A percentile compares a stretch with the other conserved stretches of the same genome.
Evolutionary conservation across 163 green algal genomes (phyloP).

Genomic region (Scenedesmus sp.): DNA sequence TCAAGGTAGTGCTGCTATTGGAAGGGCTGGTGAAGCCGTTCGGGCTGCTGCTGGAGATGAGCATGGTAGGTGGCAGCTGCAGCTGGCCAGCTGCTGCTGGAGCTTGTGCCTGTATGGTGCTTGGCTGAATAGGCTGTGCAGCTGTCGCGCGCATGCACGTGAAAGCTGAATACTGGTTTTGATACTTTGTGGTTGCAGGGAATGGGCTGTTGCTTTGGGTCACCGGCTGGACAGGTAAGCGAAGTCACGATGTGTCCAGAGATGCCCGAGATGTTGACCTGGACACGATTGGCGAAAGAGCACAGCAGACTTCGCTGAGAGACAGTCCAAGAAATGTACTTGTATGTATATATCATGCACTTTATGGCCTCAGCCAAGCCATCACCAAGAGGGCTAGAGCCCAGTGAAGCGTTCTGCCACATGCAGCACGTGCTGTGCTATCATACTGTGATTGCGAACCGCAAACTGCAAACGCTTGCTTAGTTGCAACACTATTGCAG

Average conservation of each 20-base stretch:
- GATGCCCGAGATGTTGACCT: not conserved
- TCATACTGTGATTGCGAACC: too few relatives aligned
- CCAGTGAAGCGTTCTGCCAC: too few relatives aligned
- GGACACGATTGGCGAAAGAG: not conserved
- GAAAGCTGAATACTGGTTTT: not conserved
- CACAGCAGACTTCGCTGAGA: not conserved
- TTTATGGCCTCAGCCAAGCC: too few relatives aligned
- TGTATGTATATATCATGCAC: too few relatives aligned
- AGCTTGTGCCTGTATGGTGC: not conserved
- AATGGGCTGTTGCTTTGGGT: not conserved
- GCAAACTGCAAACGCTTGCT: too few relatives aligned
- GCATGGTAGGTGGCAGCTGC: not conserved
- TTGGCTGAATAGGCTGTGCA: not conserved
- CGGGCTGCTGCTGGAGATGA: not conserved
- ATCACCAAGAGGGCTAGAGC: too few relatives aligned
- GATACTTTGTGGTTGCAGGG: not conserved
- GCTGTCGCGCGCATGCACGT: not conserved
- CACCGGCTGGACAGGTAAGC: not conserved
- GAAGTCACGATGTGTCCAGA: not conserved
- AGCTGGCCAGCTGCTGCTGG: not conserved
- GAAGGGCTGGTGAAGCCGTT: not conserved
- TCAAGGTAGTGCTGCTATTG: not conserved
- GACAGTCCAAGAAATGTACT: not conserved
- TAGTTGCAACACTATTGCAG: too few relatives aligned
- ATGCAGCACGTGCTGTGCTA: too few relatives aligned